Evolutionary conservation across 176 grass and related monocot genomes (phyloP).

Genomic region (Bonia amplexicaulis): DNA sequence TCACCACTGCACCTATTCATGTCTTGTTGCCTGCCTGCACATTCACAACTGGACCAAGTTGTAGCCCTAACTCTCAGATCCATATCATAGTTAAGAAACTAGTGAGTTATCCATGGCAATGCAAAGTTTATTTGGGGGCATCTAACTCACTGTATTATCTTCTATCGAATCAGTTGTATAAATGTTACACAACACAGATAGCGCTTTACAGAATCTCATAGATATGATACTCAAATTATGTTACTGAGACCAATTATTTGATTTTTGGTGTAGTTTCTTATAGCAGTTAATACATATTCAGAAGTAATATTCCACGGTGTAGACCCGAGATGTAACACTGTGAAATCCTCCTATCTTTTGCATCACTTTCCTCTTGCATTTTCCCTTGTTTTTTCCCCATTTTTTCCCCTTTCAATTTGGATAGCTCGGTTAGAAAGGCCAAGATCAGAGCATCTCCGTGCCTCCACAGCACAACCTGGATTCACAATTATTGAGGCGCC

Average conservation of each 20-base stretch:
- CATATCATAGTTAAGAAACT: neutral
- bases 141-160: neutral
- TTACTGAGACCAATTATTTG: conserved; percentile 16
- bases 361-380: conserved; percentile 22
- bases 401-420: conserved; percentile 30
- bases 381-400: neutral
- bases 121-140: neutral
- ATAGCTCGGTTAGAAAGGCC: conserved; percentile 54
- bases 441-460: conserved; percentile 38
- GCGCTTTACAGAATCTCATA: neutral
- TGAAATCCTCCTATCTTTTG: conserved; percentile 38
- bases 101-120: neutral
- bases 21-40: neutral
- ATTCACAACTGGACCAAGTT: neutral
- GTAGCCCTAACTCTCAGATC: neutral
- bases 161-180: neutral
- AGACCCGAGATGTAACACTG: conserved; percentile 27
- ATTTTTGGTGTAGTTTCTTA: conserved; percentile 12
- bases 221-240: neutral
- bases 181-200: neutral
- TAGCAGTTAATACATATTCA: conserved; percentile 16
- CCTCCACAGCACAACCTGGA: conserved; percentile 45
- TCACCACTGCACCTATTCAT: conserved; percentile 2
- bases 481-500: conserved; percentile 60
- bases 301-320: conserved; percentile 20